phyloP scores from a whole-genome alignment of 768 basidiomycete genomes.

The Lentinula detonsa region DNA sequence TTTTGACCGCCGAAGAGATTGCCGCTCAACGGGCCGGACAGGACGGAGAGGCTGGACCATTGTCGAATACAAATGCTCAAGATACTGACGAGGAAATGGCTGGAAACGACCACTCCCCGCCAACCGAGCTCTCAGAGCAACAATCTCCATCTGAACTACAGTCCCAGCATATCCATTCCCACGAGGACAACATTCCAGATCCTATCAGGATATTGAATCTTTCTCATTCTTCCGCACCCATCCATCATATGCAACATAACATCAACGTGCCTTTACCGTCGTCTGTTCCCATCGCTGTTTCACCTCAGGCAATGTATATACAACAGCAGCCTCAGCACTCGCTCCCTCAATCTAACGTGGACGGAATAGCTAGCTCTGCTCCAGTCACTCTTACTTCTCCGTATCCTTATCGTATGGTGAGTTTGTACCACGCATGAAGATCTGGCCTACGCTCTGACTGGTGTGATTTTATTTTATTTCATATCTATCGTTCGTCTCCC shows the following conservation, averaged over 20 bases:
- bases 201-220: conserved; percentile 10
- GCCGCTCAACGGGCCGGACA: conserved; percentile 63
- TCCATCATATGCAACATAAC: background rate
- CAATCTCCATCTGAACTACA: conserved; percentile 15
- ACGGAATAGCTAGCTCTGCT: conserved; percentile 27
- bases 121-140: background rate
- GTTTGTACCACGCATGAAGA: background rate
- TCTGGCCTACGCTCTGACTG: background rate
- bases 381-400: conserved; percentile 51
- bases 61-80: conserved; percentile 14
- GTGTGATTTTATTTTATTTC: background rate
- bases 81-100: conserved; percentile 38
- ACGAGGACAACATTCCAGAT: conserved; percentile 12
- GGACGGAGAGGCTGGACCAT: conserved; percentile 26
- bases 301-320: conserved; percentile 14
- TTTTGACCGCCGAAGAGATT: conserved; percentile 95
- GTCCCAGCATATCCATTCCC: conserved; percentile 11
- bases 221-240: conserved; percentile 13
- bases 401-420: conserved; percentile 45
- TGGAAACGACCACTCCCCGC: conserved; percentile 27
- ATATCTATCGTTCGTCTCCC: background rate
- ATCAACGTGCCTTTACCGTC: conserved; percentile 1
- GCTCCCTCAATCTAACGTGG: conserved; percentile 11
- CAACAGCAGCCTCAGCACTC: conserved; percentile 12
- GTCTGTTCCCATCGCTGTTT: conserved; percentile 13